Percentiles rank a stretch among this genome's conserved stretches.
phyloP scores from a whole-genome alignment of 345 rosid genomes.

The Aquilaria yunnanensis region DNA sequence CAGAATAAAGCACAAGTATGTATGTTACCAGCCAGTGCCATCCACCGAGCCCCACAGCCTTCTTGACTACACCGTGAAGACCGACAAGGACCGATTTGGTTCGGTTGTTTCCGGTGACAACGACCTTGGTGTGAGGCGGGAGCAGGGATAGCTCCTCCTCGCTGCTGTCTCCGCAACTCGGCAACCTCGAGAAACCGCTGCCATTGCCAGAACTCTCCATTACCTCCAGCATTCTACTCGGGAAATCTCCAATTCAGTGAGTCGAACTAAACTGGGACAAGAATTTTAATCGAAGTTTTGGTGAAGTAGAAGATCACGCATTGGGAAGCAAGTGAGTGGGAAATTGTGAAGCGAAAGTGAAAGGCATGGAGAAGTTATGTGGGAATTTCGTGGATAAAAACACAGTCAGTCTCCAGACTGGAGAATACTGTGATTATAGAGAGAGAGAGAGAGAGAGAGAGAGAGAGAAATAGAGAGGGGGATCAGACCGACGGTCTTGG shows the following conservation, averaged over 20 bases:
- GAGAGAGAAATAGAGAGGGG: constrained; percentile 27
- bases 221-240: constrained; percentile 57
- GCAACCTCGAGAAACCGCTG: constrained; percentile 46
- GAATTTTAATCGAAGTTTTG: constrained; percentile 19
- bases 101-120: constrained; percentile 93
- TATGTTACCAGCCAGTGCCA: constrained; percentile 96
- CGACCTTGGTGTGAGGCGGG: constrained; percentile 93
- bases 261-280: constrained; percentile 1
- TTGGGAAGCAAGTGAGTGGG: constrained; percentile 35
- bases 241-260: constrained; percentile 14
- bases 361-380: constrained; percentile 19
- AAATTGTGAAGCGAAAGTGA: constrained; percentile 18
- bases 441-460: constrained; percentile 24
- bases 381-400: constrained; percentile 37
- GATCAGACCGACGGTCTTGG: constrained; percentile 37
- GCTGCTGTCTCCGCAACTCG: constrained; percentile 72
- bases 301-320: constrained; percentile 43
- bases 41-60: constrained; percentile 96
- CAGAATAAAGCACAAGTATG: not conserved
- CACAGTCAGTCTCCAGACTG: constrained; percentile 50
- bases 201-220: constrained; percentile 67
- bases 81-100: constrained; percentile 97
- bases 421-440: constrained; percentile 32
- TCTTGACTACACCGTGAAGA: constrained; percentile 90
- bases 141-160: constrained; percentile 94